Conservation (phyloP, 805 yeast genomes). For the Candida anglica region DNA sequence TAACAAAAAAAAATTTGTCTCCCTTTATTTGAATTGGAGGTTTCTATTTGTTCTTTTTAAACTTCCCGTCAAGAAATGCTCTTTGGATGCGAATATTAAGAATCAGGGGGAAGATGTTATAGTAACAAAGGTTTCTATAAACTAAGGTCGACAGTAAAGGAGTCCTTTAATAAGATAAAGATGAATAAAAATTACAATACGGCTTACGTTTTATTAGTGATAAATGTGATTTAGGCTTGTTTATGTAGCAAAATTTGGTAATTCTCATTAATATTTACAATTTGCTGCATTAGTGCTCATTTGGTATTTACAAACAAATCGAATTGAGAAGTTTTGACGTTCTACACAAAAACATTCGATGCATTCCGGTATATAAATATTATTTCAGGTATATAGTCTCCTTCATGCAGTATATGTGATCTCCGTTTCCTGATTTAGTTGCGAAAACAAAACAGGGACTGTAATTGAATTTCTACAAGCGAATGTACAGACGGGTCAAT, state of each 20-base stretch:
- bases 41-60: background rate
- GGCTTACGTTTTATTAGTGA: too few species aligned
- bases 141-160: too few species aligned
- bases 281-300: constrained; percentile 6
- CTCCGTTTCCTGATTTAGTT: too few species aligned
- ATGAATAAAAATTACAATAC: too few species aligned
- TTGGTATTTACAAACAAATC: constrained; percentile 5
- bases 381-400: too few species aligned
- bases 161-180: too few species aligned
- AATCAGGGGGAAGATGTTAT: background rate
- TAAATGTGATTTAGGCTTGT: background rate
- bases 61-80: too few species aligned
- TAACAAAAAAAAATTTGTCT: background rate
- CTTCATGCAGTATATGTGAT: too few species aligned
- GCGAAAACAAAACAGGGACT: too few species aligned
- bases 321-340: constrained; percentile 4
- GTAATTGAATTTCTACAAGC: too few species aligned
- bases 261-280: constrained; percentile 4
- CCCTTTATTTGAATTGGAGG: background rate
- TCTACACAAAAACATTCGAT: too few species aligned
- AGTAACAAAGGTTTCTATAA: background rate
- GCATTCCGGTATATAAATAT: constrained; percentile 1
- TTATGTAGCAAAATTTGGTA: constrained; percentile 1
- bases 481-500: too few species aligned
- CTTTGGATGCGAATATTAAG: background rate